Evolutionary conservation across 495 filamentous ascomycete species (phyloP).

Genomic region (Thozetella sp.): DNA sequence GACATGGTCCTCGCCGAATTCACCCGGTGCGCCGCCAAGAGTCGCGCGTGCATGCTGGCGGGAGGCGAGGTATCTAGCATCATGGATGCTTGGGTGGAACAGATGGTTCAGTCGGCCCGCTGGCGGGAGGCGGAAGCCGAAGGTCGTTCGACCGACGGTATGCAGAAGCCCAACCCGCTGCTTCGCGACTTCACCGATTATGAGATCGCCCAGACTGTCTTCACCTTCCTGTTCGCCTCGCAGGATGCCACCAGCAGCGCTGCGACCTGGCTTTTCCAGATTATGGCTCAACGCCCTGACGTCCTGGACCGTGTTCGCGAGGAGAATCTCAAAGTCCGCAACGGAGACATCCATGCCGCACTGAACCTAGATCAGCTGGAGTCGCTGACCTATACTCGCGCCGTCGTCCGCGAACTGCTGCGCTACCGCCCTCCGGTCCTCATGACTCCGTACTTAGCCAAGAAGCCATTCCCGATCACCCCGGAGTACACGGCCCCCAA

Average conservation of each 20-base stretch:
- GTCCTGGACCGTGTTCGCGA: slow-evolving; percentile 87
- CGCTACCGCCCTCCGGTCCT: slow-evolving; percentile 96
- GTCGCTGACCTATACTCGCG: slow-evolving; percentile 86
- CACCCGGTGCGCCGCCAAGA: slow-evolving; percentile 87
- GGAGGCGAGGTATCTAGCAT: slow-evolving; percentile 89
- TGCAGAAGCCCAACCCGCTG: slow-evolving; percentile 79
- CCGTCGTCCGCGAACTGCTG: slow-evolving; percentile 89
- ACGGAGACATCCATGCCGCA: slow-evolving; percentile 71
- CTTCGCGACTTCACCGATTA: slow-evolving; percentile 88
- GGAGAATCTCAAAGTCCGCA: slow-evolving; percentile 80
- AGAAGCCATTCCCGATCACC: slow-evolving; percentile 94
- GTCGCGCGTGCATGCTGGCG: slow-evolving; percentile 88
- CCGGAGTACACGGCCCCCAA: slow-evolving; percentile 88
- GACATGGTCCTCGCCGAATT: slow-evolving; percentile 93
- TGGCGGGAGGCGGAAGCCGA: slow-evolving; percentile 73
- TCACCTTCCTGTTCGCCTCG: slow-evolving; percentile 97
- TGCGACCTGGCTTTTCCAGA: slow-evolving; percentile 92
- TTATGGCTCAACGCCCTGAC: slow-evolving; percentile 92
- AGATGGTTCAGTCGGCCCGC: slow-evolving; percentile 77
- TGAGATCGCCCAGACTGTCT: slow-evolving; percentile 92
- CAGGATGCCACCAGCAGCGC: slow-evolving; percentile 96
- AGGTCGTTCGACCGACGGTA: slow-evolving; percentile 64
- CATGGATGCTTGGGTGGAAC: slow-evolving; percentile 90
- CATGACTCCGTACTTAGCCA: slow-evolving; percentile 95
- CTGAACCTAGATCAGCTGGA: slow-evolving; percentile 85